Conservation (phyloP, 176 grass and related monocot genomes). For the Areca catechu region DNA sequence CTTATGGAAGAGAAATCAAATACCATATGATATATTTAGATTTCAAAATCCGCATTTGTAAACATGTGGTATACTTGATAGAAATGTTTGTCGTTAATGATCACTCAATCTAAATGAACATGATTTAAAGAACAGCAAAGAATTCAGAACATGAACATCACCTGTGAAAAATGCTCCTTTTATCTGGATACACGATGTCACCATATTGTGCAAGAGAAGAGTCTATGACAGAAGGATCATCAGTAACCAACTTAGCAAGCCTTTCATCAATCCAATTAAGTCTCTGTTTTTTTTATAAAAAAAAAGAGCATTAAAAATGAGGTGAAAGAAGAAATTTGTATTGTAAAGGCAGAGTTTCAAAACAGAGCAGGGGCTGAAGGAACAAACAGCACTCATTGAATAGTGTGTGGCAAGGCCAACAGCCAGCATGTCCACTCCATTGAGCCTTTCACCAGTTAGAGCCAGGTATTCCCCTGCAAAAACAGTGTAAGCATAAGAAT, state of each 20-base stretch:
- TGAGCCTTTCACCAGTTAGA: constrained; percentile 78
- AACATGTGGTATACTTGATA: too few species aligned
- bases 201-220: constrained; percentile 81
- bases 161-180: constrained; percentile 84
- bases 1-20: too few species aligned
- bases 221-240: constrained; percentile 98
- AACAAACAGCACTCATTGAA: constrained; percentile 51
- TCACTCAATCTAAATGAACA: too few species aligned
- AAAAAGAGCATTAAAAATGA: neutral
- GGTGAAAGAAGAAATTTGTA: neutral
- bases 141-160: constrained; percentile 16
- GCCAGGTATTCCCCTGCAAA: constrained; percentile 80
- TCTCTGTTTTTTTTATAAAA: constrained; percentile 30
- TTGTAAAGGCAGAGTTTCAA: neutral
- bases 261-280: constrained; percentile 66
- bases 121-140: too few species aligned
- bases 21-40: too few species aligned
- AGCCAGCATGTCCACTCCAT: constrained; percentile 83
- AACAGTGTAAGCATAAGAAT: neutral
- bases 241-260: constrained; percentile 73
- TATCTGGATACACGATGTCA: constrained; percentile 81
- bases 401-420: constrained; percentile 96
- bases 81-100: too few species aligned
- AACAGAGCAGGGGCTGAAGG: constrained; percentile 12
- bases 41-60: too few species aligned